Conservation (phyloP, 2,329 filamentous ascomycete genomes). For the Fusarium hostae region DNA sequence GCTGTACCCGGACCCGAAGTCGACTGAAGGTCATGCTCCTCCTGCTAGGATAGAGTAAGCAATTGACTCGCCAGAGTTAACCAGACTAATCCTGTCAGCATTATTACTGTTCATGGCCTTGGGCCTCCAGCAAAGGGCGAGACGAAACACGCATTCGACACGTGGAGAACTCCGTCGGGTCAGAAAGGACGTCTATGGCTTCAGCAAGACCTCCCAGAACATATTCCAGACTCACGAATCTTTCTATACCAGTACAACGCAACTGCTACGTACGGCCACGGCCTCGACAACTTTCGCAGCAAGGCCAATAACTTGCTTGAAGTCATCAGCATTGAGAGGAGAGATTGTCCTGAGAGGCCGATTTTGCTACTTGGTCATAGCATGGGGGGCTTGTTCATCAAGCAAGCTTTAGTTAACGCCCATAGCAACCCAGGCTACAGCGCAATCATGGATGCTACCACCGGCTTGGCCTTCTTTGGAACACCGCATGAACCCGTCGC, state of each 20-base stretch:
- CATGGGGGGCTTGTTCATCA: not conserved
- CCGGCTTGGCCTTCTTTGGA: not conserved
- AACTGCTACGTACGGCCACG: not conserved
- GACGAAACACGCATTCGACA: not conserved
- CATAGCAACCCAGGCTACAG: not conserved
- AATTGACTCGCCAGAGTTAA: accelerated
- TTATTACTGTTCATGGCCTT: not conserved
- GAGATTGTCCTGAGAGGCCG: not conserved
- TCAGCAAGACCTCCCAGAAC: not conserved
- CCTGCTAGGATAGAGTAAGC: not conserved
- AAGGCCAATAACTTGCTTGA: not conserved
- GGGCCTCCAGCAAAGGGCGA: not conserved
- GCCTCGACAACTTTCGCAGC: not conserved
- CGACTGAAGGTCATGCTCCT: accelerated
- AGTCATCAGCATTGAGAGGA: not conserved
- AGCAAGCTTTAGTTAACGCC: not conserved
- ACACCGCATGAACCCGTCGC: accelerated
- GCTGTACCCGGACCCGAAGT: not conserved
- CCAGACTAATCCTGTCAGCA: accelerated
- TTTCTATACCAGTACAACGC: not conserved
- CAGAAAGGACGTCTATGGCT: not conserved
- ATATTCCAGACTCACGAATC: not conserved
- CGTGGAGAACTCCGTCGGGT: not conserved
- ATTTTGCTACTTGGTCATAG: not conserved
- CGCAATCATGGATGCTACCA: not conserved